phyloP scores from a whole-genome alignment of 176 grass and related monocot genomes.

The Microstegium vimineum region DNA sequence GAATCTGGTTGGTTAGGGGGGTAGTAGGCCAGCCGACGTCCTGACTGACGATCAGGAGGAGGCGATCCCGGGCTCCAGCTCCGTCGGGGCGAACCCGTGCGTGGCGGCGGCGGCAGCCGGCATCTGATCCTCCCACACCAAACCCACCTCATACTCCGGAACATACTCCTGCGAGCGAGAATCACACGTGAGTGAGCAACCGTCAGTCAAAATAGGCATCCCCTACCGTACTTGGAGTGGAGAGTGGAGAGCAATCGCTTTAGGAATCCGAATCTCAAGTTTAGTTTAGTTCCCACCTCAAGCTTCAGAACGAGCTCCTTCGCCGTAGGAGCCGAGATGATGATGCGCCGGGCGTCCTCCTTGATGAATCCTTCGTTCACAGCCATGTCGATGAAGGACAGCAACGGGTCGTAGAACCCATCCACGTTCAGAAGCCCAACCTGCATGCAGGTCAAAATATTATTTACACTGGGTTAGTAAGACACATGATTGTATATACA shows the following conservation, averaged over 20 bases:
- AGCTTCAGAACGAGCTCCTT: constrained; percentile 80
- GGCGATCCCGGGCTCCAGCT: constrained; percentile 53
- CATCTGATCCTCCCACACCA: constrained; percentile 86
- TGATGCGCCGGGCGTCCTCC: constrained; percentile 56
- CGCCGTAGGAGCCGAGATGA: constrained; percentile 69
- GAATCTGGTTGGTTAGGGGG: not conserved
- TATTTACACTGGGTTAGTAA: not conserved
- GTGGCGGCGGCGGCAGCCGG: not conserved
- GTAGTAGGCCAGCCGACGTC: not conserved
- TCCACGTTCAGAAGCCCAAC: constrained; percentile 91
- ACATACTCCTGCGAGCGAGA: constrained; percentile 57
- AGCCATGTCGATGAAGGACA: constrained; percentile 85
- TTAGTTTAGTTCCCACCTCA: constrained; percentile 37
- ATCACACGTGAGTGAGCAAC: not conserved
- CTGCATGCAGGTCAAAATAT: constrained; percentile 51
- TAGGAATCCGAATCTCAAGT: not conserved
- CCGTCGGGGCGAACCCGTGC: constrained; percentile 34
- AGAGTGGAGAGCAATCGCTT: not conserved
- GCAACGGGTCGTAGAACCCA: constrained; percentile 78
- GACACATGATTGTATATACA: not conserved
- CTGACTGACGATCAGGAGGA: constrained; percentile 28
- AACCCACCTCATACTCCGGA: constrained; percentile 52
- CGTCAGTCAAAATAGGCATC: not conserved
- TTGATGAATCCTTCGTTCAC: constrained; percentile 82
- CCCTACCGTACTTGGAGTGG: too few relatives aligned